Evolutionary conservation across 2,329 filamentous ascomycete species (phyloP), one percentile per base, ranked within the genome.

Genomic region (Aspergillus niger): DNA sequence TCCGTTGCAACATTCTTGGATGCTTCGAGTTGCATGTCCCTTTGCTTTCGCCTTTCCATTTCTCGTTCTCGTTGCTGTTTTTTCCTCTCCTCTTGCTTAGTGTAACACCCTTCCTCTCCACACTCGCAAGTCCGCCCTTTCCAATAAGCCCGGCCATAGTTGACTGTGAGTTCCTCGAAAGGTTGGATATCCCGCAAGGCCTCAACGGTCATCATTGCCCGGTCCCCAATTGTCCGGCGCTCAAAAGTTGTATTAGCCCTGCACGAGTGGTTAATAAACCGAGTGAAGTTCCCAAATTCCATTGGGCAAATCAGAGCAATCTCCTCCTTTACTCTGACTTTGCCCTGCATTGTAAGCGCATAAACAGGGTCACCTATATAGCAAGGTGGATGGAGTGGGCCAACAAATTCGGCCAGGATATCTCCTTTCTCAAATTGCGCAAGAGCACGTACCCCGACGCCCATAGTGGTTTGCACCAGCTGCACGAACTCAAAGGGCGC

Each of bases 251-350:
- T 67, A 11, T 58, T 60, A 11, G 74, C 39, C 2, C 72, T 63
- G 62, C 76, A 78, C 1, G 72, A 76, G 54, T 77, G 76, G 54
- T 74, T 77, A 36, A 75, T 65, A 44, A 68, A 78, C 15, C 76
- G 69, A 5, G 73, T 74, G 64, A 74, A 77, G 49, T 74, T 76
- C 6, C 74, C 74, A 52, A 61, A 63, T 4, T 50, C 43, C 15
- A 63, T 62, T 5, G 71, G 60, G 38, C 62, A 63, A 41, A 72
- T 64, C 3, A 55, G 17, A 28, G 54, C 64, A 24, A 59, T 24
- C 4, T 59, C 8, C 41, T 17, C n/a, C 5, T 3, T 8, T 51
- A 13, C 2, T 26, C 53, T n/a, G n/a, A 8, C 26, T 22, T 58
- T 56, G 28, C 24, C 13, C 8, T 47, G 22, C 51, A 64, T 59